Evolutionary conservation across 768 basidiomycete species (phyloP).

Genomic region (Hemileccinum rubropunctum): DNA sequence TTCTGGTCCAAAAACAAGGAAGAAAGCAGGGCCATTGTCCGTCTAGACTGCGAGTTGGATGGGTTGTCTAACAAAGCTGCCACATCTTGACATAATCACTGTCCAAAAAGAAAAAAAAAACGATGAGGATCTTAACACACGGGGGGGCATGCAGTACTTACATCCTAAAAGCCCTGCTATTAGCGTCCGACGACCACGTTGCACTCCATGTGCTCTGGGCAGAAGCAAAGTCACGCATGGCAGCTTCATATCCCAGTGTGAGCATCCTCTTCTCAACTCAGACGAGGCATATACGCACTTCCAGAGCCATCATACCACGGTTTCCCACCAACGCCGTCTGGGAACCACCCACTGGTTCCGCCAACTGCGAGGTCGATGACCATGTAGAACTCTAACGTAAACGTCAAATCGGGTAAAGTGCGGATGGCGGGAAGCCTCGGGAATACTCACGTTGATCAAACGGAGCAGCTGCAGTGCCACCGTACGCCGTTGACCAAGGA

Average conservation of each 20-base stretch:
- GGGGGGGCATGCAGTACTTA: slow-evolving; percentile 22
- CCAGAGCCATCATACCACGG: slow-evolving; percentile 60
- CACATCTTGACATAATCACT: slow-evolving; percentile 36
- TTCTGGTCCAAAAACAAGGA: background rate
- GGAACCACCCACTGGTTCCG: slow-evolving; percentile 62
- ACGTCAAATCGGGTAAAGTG: slow-evolving; percentile 8
- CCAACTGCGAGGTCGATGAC: slow-evolving; percentile 80
- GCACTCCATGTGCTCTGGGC: slow-evolving; percentile 65
- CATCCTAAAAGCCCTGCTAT: slow-evolving; percentile 69
- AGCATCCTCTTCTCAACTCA: slow-evolving; percentile 18
- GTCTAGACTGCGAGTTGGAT: background rate
- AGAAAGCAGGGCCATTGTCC: background rate
- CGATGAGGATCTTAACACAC: too few species aligned
- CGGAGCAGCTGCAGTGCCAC: slow-evolving; percentile 46
- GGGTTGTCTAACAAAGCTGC: slow-evolving; percentile 23
- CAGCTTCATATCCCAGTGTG: slow-evolving; percentile 30
- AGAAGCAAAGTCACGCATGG: slow-evolving; percentile 68
- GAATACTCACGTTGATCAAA: slow-evolving; percentile 33
- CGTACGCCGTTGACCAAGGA: slow-evolving; percentile 46
- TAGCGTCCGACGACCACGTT: slow-evolving; percentile 67
- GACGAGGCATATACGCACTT: slow-evolving; percentile 35
- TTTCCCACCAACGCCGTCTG: slow-evolving; percentile 49
- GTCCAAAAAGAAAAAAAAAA: background rate
- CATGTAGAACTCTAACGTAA: slow-evolving; percentile 67
- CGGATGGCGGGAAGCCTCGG: background rate